Base-by-base conservation (phyloP, 2,329 filamentous ascomycete species). In the Sporothrix brasiliensis region DNA sequence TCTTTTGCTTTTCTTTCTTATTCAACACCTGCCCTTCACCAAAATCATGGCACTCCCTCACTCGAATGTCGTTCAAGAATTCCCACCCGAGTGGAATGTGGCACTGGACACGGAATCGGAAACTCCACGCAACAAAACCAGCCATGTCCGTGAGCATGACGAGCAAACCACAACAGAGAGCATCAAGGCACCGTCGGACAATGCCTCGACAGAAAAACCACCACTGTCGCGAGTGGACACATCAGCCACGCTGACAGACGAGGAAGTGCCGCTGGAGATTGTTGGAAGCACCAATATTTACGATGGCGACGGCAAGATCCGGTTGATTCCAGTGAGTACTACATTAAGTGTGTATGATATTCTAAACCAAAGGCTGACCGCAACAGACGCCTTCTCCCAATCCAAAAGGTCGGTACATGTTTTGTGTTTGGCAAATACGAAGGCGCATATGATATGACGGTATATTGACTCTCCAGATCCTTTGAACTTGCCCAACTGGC, bases 401-500 rank as follows among this genome's bases (percentile, higher is more conserved):
- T 50, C 73, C 73, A 14, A 74, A 72, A 21, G 58, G 58, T 58
- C 5, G 9, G 54, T n/a, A 2, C 14, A n/a, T 16, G 13, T 27
- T 11, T 13, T 21, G 21, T 24, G 7, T 53, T n/a, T 24, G 14
- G 9, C 3, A 21, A 21, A 0, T 44, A 44, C 34, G 11, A 39
- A 11, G 9, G 19, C 41, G 27, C 14, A 4, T 2, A 14, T 13
- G 10, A 4, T 2, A 14, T 13, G 10, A 14, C n/a, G 11, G 11
- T 3, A 11, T 39, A 39, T 30, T 58, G n/a, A 58, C 54, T 19
- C 14, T 58, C 27, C 10, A 61, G 73, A 79, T 70, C 77, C 78
- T 14, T 69, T 79, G 41, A 79, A 79, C 67, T 69, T 79, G 10
- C 76, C 76, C 2, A 72, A 74, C 44, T 78, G 77, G 77, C 73